A percentile compares a stretch with the other conserved stretches of the same genome.
Conservation (phyloP, 306 rosid species). For the Quercus engelmannii region DNA sequence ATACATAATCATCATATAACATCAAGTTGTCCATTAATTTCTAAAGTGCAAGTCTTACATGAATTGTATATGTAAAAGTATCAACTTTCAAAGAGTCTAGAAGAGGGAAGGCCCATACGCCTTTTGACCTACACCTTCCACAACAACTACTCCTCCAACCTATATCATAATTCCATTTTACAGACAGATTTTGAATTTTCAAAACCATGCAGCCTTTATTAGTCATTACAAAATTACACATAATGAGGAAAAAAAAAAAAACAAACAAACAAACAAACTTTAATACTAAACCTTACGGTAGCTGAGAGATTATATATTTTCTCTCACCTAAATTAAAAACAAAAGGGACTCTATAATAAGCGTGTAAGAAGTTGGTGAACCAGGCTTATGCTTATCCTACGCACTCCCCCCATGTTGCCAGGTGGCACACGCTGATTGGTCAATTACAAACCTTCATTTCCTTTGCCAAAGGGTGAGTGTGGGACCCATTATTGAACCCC, state of each 20-base stretch:
- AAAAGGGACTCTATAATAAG: too few species aligned
- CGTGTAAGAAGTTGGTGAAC: neutral
- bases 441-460: conserved; percentile 55
- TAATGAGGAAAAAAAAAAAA: neutral
- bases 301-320: neutral
- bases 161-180: neutral
- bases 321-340: neutral
- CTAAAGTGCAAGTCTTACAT: neutral
- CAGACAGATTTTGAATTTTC: neutral
- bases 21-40: neutral
- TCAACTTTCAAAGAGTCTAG: neutral
- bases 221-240: neutral
- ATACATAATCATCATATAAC: neutral
- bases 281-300: neutral
- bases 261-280: too few species aligned
- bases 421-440: conserved; percentile 13
- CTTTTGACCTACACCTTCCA: conserved; percentile 18
- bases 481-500: conserved; percentile 37
- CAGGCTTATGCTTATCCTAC: conserved; percentile 7
- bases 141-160: neutral
- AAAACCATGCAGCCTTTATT: neutral
- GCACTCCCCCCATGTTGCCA: neutral
- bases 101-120: conserved; percentile 12
- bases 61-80: neutral
- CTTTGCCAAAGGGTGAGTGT: conserved; percentile 19